Base-by-base conservation (phyloP, 768 basidiomycete species). In the Scleroderma bovista region DNA sequence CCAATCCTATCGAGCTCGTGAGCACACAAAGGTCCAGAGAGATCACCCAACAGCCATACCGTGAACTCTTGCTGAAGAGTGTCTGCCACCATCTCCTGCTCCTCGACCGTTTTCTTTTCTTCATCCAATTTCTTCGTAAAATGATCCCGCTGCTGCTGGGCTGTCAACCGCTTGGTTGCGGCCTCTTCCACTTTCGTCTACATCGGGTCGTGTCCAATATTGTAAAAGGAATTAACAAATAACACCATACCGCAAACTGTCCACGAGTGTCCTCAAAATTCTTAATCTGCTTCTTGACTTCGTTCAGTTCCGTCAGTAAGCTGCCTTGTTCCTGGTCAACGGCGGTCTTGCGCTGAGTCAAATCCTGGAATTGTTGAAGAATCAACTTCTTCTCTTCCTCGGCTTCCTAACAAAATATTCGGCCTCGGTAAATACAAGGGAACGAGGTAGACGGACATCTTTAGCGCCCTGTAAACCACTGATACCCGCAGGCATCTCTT, bases 401-500 rank as follows among this genome's bases (percentile, higher is more conserved):
- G 0, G 75, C 71, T 44, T 81, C 81, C 85, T 88, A 51, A 34
- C 39, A 47, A 52, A 50, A 43, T 51, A 24, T 36, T 48, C 16
- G 11, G n/a, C 37, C 11, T 12, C 11, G 6, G 36, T 11, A 24
- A 20, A 51, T 17, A 6, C 23, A 16, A 16, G 24, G 29, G 19
- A 24, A 10, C 32, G 26, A 33, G 26, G 19, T 32, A 50, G 26
- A 61, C 75, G 24, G 56, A 83, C 86, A 56, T 73, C 62, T 60
- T 80, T 78, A 5, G 75, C 78, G 11, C 65, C 72, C 51, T 83
- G 71, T 13, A 87, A 67, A 13, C 75, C 77, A 19, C 75, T 70
- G n/a, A 87, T 71, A 56, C 77, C 75, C 7, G 77, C 78, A 2
- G 86, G 84, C 62, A 85, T 69, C 12, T 86, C 84, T 17, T 87